phyloP scores from a whole-genome alignment of 1,284 basidiomycete species.

The Malassezia yamatoensis region DNA sequence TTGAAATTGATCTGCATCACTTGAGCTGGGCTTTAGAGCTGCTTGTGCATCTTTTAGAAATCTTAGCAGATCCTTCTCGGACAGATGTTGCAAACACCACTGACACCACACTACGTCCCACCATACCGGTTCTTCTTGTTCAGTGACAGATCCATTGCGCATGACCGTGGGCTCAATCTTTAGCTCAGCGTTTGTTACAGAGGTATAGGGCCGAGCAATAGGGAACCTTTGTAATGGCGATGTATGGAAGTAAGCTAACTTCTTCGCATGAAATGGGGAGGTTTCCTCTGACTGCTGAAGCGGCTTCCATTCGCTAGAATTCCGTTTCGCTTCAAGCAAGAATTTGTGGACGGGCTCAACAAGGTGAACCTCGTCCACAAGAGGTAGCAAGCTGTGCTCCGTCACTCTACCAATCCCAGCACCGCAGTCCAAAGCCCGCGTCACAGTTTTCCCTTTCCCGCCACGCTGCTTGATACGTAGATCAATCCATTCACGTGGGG shows the following conservation, averaged over 20 bases:
- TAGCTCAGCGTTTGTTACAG: not conserved
- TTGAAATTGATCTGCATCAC: conserved; percentile 2
- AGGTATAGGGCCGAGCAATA: conserved; percentile 25
- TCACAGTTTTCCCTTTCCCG: conserved; percentile 27
- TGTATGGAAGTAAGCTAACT: conserved; percentile 40
- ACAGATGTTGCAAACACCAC: conserved; percentile 46
- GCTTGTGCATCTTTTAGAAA: conserved; percentile 33
- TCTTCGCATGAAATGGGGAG: conserved; percentile 35
- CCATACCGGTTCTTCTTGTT: conserved; percentile 21
- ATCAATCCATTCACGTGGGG: conserved; percentile 27
- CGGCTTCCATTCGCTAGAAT: conserved; percentile 27
- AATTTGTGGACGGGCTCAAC: conserved; percentile 46
- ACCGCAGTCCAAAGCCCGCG: conserved; percentile 42
- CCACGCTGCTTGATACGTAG: conserved; percentile 27
- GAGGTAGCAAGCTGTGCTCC: conserved; percentile 34
- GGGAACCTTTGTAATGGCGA: conserved; percentile 41
- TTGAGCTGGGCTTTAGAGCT: conserved; percentile 16
- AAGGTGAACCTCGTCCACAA: conserved; percentile 44
- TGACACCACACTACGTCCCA: conserved; percentile 45
- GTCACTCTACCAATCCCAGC: conserved; percentile 46
- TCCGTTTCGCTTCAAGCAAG: conserved; percentile 32
- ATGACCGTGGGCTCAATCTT: conserved; percentile 8
- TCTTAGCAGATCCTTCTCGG: conserved; percentile 36
- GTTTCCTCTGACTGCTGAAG: conserved; percentile 24
- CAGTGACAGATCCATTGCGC: not conserved